A percentile compares a stretch with the other conserved stretches of the same genome.
Evolutionary conservation across 139 green algal species (phyloP).

Genomic region (Spirogloea muscicola): DNA sequence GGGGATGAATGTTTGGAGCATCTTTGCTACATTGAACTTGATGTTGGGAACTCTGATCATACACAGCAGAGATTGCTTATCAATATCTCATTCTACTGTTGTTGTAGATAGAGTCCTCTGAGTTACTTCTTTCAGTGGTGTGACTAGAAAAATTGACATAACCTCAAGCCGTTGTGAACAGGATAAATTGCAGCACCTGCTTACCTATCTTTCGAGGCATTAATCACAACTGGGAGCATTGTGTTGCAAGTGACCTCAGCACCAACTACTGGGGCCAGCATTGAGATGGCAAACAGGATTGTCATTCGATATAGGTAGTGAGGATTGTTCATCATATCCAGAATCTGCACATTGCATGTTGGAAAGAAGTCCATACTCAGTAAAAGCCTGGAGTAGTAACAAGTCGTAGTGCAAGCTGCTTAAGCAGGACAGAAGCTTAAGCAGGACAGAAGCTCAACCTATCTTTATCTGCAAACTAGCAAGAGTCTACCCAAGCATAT

Average conservation of each 20-base stretch:
- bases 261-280: slow-evolving; percentile 72
- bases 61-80: slow-evolving; percentile 6
- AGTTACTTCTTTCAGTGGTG: background rate
- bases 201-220: slow-evolving; percentile 67
- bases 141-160: background rate
- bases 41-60: slow-evolving; percentile 78
- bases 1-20: slow-evolving; percentile 72
- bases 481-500: no score
- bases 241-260: slow-evolving; percentile 72
- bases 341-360: slow-evolving; percentile 17
- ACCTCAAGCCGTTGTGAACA: background rate
- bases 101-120: background rate
- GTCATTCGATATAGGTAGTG: slow-evolving; percentile 98
- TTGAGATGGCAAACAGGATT: slow-evolving; percentile 72
- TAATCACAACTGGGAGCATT: slow-evolving; percentile 84
- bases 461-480: no score
- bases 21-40: slow-evolving; percentile 90
- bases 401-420: no score
- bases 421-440: no score
- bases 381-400: no score
- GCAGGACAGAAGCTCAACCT: no score
- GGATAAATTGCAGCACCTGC: slow-evolving; percentile 17
- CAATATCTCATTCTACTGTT: background rate
- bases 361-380: background rate
- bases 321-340: slow-evolving; percentile 61